Evolutionary conservation across 331 rosid genomes (phyloP).

Genomic region (Spiraea crenata): DNA sequence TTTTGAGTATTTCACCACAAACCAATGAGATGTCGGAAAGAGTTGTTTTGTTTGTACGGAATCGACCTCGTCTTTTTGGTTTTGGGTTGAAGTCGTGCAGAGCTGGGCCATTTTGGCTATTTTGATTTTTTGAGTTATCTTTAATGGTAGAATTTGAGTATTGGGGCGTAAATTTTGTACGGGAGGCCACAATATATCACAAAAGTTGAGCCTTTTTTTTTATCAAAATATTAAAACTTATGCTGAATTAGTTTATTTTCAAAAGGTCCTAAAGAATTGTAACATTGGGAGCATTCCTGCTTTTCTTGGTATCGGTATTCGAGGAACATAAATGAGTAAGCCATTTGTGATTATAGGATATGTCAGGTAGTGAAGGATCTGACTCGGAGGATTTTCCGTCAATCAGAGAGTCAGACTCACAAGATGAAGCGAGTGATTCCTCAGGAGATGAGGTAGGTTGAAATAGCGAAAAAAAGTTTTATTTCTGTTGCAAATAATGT

Average conservation of each 20-base stretch:
- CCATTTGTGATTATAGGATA: constrained; percentile 33
- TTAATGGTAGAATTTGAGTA: no score
- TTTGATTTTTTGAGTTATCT: no score
- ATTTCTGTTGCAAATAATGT: background rate
- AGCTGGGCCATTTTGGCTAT: no score
- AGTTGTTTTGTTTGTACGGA: no score
- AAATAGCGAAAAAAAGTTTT: background rate
- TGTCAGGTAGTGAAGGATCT: constrained; percentile 36
- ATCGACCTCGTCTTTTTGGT: no score
- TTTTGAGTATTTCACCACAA: no score
- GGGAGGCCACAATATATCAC: no score
- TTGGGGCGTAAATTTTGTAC: no score
- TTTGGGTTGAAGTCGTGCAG: no score
- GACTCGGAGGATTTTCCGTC: constrained; percentile 39
- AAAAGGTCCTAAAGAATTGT: background rate
- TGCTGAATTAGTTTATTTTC: background rate
- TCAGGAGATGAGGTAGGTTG: constrained; percentile 37
- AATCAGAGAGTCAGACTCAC: constrained; percentile 41
- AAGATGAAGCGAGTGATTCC: constrained; percentile 29
- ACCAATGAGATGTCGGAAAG: no score
- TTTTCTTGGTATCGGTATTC: background rate
- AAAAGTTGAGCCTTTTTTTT: background rate
- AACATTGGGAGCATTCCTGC: background rate
- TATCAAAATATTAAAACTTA: background rate
- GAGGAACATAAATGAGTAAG: background rate